Evolutionary conservation across 2,329 filamentous ascomycete species (phyloP).

Genomic region (Paracoccidioides lutzii): DNA sequence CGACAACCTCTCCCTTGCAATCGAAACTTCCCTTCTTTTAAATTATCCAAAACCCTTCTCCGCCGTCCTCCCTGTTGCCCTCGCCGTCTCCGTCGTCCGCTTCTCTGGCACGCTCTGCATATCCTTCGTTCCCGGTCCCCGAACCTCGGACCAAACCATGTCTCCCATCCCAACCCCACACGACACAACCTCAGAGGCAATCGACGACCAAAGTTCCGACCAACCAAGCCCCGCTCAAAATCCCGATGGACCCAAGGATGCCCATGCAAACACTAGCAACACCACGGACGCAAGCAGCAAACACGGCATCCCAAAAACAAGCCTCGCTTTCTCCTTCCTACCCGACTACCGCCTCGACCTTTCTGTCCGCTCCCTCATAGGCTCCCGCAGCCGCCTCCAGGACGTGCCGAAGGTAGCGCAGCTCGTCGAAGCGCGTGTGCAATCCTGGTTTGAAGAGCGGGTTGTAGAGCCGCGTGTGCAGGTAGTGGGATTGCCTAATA

Average conservation of each 20-base stretch:
- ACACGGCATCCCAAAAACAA: constrained; percentile 56
- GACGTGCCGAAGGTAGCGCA: constrained; percentile 56
- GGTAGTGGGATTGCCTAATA: constrained; percentile 48
- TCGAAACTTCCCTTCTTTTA: constrained; percentile 85
- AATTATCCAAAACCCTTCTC: constrained; percentile 89
- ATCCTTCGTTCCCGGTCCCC: constrained; percentile 66
- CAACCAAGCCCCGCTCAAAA: neutral
- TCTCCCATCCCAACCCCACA: constrained; percentile 20
- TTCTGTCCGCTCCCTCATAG: constrained; percentile 51
- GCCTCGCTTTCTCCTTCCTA: constrained; percentile 81
- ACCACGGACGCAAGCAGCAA: constrained; percentile 13
- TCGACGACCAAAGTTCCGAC: neutral
- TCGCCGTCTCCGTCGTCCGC: constrained; percentile 80
- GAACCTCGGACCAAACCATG: constrained; percentile 12
- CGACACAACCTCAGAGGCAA: neutral
- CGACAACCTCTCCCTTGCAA: constrained; percentile 80
- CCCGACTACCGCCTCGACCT: constrained; percentile 53
- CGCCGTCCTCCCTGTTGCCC: constrained; percentile 78
- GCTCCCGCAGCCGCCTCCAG: constrained; percentile 48
- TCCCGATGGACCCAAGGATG: constrained; percentile 9
- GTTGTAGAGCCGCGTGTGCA: constrained; percentile 54
- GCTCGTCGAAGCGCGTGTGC: constrained; percentile 49
- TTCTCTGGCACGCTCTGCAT: constrained; percentile 93
- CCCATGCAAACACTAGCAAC: constrained; percentile 9
- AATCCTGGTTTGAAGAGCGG: constrained; percentile 55